phyloP scores from a whole-genome alignment of 257 asterid genomes.

The Nyctanthes arbortristis region DNA sequence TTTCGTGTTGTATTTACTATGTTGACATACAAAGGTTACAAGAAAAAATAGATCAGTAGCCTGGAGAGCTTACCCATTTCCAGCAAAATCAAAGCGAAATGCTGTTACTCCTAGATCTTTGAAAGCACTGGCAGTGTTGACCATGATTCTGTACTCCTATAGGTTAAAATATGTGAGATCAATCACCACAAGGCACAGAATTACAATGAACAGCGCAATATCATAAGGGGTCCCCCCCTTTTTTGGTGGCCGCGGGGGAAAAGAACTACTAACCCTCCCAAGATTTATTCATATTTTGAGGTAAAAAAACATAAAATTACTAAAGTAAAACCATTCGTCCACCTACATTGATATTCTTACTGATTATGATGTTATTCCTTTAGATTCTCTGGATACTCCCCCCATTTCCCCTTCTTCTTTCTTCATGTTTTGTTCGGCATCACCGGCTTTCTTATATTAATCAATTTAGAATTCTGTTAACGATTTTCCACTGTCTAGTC shows the following conservation, averaged over 20 bases:
- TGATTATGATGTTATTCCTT: too few species aligned
- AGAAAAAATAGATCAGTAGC: background rate
- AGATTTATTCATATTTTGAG: background rate
- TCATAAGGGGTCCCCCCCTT: too few species aligned
- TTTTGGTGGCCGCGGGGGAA: too few species aligned
- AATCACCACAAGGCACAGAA: background rate
- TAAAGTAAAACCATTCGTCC: background rate
- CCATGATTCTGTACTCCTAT: slow-evolving; percentile 32
- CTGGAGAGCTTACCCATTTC: slow-evolving; percentile 41
- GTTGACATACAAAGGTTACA: too few species aligned
- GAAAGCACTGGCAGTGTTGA: slow-evolving; percentile 34
- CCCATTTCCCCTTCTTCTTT: too few species aligned
- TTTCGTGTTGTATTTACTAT: background rate
- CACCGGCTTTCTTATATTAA: too few species aligned
- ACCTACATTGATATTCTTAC: background rate
- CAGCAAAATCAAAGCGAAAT: slow-evolving; percentile 45
- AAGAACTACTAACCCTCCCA: too few species aligned
- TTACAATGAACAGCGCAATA: background rate
- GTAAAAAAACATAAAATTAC: background rate
- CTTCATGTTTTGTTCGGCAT: too few species aligned
- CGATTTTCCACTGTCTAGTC: background rate
- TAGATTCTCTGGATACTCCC: too few species aligned
- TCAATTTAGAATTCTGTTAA: too few species aligned
- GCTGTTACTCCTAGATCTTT: slow-evolving; percentile 42
- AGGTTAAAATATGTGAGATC: slow-evolving; percentile 9